Evolutionary conservation across 345 rosid genomes (phyloP).

Genomic region (Salix brachista): DNA sequence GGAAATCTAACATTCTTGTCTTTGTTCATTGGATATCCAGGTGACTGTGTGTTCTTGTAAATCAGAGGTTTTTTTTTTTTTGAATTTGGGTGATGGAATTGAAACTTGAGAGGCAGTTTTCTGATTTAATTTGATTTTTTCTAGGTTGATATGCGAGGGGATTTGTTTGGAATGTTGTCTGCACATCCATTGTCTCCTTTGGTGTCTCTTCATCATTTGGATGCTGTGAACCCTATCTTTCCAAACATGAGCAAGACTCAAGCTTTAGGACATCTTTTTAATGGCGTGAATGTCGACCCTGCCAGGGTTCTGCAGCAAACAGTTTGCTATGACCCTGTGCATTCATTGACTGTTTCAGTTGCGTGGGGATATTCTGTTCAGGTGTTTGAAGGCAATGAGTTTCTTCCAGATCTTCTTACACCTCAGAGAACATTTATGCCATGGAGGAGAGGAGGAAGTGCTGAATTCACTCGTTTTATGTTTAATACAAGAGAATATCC

Average conservation of each 20-base stretch:
- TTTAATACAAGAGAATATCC: conserved; percentile 72
- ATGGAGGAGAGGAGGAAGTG: conserved; percentile 64
- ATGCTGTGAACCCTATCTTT: conserved; percentile 71
- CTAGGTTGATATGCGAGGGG: conserved; percentile 83
- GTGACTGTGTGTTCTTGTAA: not conserved
- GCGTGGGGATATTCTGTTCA: conserved; percentile 90
- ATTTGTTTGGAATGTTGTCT: conserved; percentile 68
- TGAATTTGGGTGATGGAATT: conserved; percentile 2
- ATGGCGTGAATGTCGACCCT: conserved; percentile 59
- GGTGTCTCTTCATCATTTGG: conserved; percentile 88
- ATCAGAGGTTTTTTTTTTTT: not conserved
- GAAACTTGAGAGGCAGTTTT: not conserved
- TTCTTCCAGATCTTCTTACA: conserved; percentile 70
- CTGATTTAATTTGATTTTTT: conserved; percentile 6
- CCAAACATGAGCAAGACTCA: conserved; percentile 52
- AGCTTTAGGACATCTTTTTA: conserved; percentile 53
- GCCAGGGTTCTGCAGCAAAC: conserved; percentile 77
- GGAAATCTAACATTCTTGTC: not conserved
- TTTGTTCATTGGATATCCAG: not conserved
- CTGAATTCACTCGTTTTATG: conserved; percentile 45
- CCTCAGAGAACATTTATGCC: conserved; percentile 62
- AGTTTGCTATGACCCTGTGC: conserved; percentile 65
- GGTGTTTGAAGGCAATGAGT: conserved; percentile 64
- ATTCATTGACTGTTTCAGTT: conserved; percentile 58
- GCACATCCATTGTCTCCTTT: conserved; percentile 79